These are phyloP conservation scores for Stephania japonica DNA, from an alignment of 164 flowering plant species.

Conservation along the genomic window DNA sequence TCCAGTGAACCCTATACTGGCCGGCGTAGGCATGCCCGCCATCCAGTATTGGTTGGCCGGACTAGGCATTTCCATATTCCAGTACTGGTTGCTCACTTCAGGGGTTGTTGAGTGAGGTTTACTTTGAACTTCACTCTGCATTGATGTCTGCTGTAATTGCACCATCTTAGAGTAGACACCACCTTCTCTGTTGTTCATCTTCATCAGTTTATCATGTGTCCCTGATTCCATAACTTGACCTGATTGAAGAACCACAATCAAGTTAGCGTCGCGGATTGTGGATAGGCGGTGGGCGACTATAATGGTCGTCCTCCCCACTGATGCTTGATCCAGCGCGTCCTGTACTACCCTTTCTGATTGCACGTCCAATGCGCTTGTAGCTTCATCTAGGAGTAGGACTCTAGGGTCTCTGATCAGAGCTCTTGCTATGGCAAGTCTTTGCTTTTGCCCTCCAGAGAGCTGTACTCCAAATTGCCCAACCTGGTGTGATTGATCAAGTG, in stretches of 20 bases:
- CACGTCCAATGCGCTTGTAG: conserved; percentile 30
- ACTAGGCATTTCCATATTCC: background rate
- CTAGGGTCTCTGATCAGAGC: conserved; percentile 24
- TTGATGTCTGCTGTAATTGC: conserved; percentile 19
- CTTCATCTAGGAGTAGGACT: conserved; percentile 30
- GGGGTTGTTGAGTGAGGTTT: background rate
- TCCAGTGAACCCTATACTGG: conserved; percentile 8
- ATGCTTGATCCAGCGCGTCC: conserved; percentile 23
- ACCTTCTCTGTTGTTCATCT: conserved; percentile 17
- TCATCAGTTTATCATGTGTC: conserved; percentile 12
- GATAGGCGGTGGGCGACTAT: conserved; percentile 29
- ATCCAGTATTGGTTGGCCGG: conserved; percentile 5
- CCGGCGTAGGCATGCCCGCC: conserved; percentile 9
- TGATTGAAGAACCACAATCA: conserved; percentile 18
- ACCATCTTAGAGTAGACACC: conserved; percentile 23
- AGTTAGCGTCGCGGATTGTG: conserved; percentile 20
- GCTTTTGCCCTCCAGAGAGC: conserved; percentile 31
- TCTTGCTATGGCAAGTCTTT: conserved; percentile 28
- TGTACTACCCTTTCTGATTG: conserved; percentile 23
- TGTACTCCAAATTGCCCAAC: conserved; percentile 27
- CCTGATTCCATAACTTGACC: conserved; percentile 26
- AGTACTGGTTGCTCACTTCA: no score
- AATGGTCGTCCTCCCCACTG: conserved; percentile 22
- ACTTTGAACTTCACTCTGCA: conserved; percentile 14
- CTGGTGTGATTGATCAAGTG: background rate